Evolutionary conservation across 805 yeast genomes (phyloP).

Genomic region (Wickerhamomyces bisporus): DNA sequence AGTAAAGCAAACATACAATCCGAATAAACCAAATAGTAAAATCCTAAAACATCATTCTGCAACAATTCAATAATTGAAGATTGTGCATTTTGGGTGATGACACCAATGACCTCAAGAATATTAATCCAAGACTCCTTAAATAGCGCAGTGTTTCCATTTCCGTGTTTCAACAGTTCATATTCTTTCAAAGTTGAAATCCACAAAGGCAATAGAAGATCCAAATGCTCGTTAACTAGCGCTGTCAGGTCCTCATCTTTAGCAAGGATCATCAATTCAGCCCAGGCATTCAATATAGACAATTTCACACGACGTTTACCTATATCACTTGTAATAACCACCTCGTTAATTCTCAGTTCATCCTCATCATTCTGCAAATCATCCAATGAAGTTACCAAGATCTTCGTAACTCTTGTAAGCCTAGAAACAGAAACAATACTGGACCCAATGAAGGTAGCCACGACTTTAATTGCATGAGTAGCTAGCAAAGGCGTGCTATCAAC

Average conservation of each 20-base stretch:
- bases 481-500: constrained; percentile 66
- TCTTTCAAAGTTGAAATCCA: constrained; percentile 80
- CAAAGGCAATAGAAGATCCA: constrained; percentile 57
- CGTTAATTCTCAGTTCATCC: constrained; percentile 46
- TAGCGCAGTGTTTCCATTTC: constrained; percentile 33
- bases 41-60: constrained; percentile 53
- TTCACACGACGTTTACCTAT: constrained; percentile 44
- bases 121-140: constrained; percentile 70
- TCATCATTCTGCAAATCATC: constrained; percentile 41
- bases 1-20: constrained; percentile 76
- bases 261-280: constrained; percentile 56
- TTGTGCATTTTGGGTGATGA: constrained; percentile 49
- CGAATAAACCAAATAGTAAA: constrained; percentile 76
- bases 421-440: constrained; percentile 48
- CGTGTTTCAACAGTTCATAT: constrained; percentile 52
- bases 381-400: constrained; percentile 59
- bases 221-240: constrained; percentile 49
- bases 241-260: constrained; percentile 37
- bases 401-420: constrained; percentile 51
- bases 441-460: constrained; percentile 70
- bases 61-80: constrained; percentile 41
- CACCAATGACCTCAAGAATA: constrained; percentile 69
- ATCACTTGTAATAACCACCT: constrained; percentile 41
- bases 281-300: constrained; percentile 58
- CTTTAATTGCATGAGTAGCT: constrained; percentile 71